These are phyloP conservation scores for Fusarium subtropicale DNA, from an alignment of 2,329 filamentous ascomycete genomes.

Conservation along the genomic window DNA sequence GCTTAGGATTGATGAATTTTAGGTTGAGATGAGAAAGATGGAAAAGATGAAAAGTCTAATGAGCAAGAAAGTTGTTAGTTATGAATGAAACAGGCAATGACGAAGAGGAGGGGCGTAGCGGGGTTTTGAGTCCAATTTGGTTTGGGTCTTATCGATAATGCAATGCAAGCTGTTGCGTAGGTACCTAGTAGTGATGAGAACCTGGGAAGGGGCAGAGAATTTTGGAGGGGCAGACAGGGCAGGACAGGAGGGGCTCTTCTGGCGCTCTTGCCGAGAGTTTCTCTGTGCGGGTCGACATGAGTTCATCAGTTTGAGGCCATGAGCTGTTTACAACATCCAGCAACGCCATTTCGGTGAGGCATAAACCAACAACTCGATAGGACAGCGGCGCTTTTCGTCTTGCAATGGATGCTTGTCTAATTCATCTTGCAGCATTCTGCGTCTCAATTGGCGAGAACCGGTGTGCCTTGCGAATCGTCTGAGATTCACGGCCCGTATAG, in stretches of 20 bases:
- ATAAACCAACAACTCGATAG: constrained; percentile 38
- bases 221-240: constrained; percentile 37
- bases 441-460: constrained; percentile 41
- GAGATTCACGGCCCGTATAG: constrained; percentile 22
- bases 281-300: constrained; percentile 41
- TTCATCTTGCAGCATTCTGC: constrained; percentile 38
- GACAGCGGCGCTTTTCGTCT: constrained; percentile 36
- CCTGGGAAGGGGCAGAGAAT: constrained; percentile 3
- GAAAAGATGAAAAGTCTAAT: constrained; percentile 36
- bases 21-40: constrained; percentile 36
- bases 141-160: constrained; percentile 45
- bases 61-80: constrained; percentile 44
- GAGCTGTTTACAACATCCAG: constrained; percentile 43
- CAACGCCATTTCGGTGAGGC: constrained; percentile 43
- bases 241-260: constrained; percentile 31
- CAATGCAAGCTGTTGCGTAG: constrained; percentile 21
- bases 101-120: constrained; percentile 40
- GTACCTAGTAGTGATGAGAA: constrained; percentile 10
- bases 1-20: constrained; percentile 24
- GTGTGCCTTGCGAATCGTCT: constrained; percentile 23
- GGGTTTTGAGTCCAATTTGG: constrained; percentile 44
- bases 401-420: constrained; percentile 24
- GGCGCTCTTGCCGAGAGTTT: constrained; percentile 35
- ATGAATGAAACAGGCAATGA: constrained; percentile 41
- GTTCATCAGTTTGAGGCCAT: constrained; percentile 40